phyloP scores from a whole-genome alignment of 169 alveolate genomes.

The Haemoproteus tartakovskyi region DNA sequence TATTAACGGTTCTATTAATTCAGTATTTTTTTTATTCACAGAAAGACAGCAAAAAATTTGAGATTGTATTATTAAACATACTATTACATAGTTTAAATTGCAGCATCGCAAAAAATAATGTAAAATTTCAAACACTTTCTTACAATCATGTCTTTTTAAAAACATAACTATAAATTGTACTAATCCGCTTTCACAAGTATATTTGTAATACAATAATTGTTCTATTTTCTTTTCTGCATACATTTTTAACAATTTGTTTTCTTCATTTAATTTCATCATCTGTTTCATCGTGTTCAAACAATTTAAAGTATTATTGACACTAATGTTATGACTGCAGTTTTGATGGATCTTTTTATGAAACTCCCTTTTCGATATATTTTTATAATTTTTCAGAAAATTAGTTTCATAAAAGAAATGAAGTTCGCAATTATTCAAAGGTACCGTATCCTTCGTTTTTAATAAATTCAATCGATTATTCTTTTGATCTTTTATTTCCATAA shows the following conservation, averaged over 20 bases:
- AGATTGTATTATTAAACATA: slow-evolving; percentile 30
- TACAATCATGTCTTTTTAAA: slow-evolving; percentile 30
- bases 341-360: slow-evolving; percentile 34
- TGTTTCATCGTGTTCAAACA: slow-evolving; percentile 45
- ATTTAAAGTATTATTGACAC: slow-evolving; percentile 57
- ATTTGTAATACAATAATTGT: slow-evolving; percentile 39
- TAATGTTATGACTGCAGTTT: slow-evolving; percentile 33
- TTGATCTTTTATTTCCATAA: too few species aligned
- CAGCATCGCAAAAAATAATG: slow-evolving; percentile 10
- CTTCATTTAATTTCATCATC: slow-evolving; percentile 25
- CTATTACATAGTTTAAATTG: slow-evolving; percentile 42
- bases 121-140: slow-evolving; percentile 17
- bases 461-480: too few species aligned
- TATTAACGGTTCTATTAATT: slow-evolving; percentile 23
- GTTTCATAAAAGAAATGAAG: too few species aligned
- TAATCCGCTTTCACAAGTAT: slow-evolving; percentile 57
- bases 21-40: slow-evolving; percentile 2
- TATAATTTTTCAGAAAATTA: too few species aligned
- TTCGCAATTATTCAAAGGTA: not conserved
- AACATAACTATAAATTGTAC: slow-evolving; percentile 12
- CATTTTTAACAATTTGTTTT: slow-evolving; percentile 8
- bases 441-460: not conserved
- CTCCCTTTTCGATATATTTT: slow-evolving; percentile 11
- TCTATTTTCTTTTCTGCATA: slow-evolving; percentile 18
- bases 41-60: slow-evolving; percentile 19